Evolutionary conservation across 176 grass and related monocot species (phyloP).

Genomic region (Oryza coarctata): DNA sequence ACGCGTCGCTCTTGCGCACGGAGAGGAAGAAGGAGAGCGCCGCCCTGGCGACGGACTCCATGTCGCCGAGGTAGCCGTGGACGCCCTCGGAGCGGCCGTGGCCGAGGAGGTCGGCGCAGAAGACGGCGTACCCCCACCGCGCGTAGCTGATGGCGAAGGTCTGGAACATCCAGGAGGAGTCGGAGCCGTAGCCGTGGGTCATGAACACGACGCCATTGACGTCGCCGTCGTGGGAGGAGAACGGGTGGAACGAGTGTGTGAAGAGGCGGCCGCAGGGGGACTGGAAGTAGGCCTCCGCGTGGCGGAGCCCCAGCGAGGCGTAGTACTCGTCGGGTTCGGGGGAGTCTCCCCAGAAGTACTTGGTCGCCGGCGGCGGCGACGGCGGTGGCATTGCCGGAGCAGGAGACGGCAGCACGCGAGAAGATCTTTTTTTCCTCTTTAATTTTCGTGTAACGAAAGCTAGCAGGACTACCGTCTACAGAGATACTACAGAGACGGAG

Average conservation of each 20-base stretch:
- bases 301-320: conserved; percentile 52
- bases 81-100: conserved; percentile 70
- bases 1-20: conserved; percentile 23
- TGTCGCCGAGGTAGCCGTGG: conserved; percentile 71
- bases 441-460: not conserved
- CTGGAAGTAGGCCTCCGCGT: conserved; percentile 53
- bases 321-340: conserved; percentile 64
- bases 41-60: conserved; percentile 56
- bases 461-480: too few species aligned
- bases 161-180: conserved; percentile 74
- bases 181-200: conserved; percentile 71
- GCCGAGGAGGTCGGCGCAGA: conserved; percentile 74
- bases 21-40: conserved; percentile 66
- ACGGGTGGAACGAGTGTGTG: conserved; percentile 70
- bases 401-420: not conserved
- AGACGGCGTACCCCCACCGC: conserved; percentile 64
- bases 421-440: not conserved
- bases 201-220: conserved; percentile 58
- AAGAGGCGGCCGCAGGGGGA: conserved; percentile 62
- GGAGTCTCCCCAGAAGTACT: conserved; percentile 64
- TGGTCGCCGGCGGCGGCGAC: conserved; percentile 3
- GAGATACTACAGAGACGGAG: too few species aligned
- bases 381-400: not conserved
- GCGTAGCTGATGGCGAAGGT: conserved; percentile 55
- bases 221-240: conserved; percentile 23